Conservation (phyloP, 2,329 filamentous ascomycete genomes). For the Cladosporium sp. region DNA sequence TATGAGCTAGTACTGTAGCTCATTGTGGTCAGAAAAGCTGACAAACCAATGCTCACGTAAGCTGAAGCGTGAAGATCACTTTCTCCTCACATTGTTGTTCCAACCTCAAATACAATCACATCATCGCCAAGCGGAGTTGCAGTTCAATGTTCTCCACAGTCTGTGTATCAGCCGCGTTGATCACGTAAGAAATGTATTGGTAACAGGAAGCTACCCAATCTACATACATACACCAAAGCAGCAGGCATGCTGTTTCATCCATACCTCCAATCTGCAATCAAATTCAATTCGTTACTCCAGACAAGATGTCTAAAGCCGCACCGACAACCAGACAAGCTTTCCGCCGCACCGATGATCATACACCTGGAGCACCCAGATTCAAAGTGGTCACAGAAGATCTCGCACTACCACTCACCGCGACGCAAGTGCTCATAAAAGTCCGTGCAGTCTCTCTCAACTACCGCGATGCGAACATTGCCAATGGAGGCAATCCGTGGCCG, state of each 20-base stretch:
- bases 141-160: constrained; percentile 1
- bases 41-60: too few relatives aligned
- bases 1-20: too few relatives aligned
- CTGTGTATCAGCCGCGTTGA: background rate
- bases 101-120: background rate
- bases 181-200: too few relatives aligned
- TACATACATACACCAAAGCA: background rate
- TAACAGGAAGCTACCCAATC: too few relatives aligned
- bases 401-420: constrained; percentile 13
- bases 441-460: constrained; percentile 29
- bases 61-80: too few relatives aligned
- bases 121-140: background rate
- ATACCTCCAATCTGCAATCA: background rate
- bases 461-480: constrained; percentile 30
- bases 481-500: constrained; percentile 31
- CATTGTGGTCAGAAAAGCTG: too few relatives aligned
- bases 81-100: too few relatives aligned
- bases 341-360: constrained; percentile 33
- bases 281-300: background rate
- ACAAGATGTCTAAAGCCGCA: constrained; percentile 25
- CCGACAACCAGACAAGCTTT: constrained; percentile 25
- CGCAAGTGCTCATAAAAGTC: constrained; percentile 26
- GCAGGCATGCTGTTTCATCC: background rate
- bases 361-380: constrained; percentile 16
- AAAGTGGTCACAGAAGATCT: constrained; percentile 16